Percentiles rank a stretch among this genome's conserved stretches.
Evolutionary conservation across 2,329 filamentous ascomycete species (phyloP).

Genomic region (Monilinia fructicola): DNA sequence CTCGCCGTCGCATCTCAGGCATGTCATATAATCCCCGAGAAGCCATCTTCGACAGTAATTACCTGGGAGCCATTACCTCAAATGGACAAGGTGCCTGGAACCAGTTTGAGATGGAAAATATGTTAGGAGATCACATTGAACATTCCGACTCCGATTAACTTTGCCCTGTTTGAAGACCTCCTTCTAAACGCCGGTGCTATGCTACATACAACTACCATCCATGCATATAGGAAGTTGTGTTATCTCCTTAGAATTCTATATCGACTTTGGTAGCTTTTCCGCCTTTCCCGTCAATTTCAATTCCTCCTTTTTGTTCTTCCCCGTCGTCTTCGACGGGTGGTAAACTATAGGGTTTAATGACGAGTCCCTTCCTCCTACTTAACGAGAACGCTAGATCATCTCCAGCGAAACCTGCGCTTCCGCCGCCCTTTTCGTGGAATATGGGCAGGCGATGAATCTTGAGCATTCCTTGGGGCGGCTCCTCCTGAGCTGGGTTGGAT

Average conservation of each 20-base stretch:
- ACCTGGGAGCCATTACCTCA: slow-evolving; percentile 38
- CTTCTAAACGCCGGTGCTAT: slow-evolving; percentile 19
- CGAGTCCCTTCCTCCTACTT: slow-evolving; percentile 74
- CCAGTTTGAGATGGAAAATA: slow-evolving; percentile 41
- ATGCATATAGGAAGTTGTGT: background rate
- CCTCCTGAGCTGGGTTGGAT: slow-evolving; percentile 59
- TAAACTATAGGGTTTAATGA: slow-evolving; percentile 84
- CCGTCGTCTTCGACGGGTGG: slow-evolving; percentile 74
- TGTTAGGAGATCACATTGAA: slow-evolving; percentile 38
- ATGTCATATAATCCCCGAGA: slow-evolving; percentile 35
- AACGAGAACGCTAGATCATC: slow-evolving; percentile 91
- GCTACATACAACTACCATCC: background rate
- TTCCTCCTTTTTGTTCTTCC: slow-evolving; percentile 34
- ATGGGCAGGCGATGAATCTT: slow-evolving; percentile 80
- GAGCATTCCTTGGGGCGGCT: slow-evolving; percentile 82
- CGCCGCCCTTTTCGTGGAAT: slow-evolving; percentile 84
- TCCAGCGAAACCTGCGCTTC: slow-evolving; percentile 65
- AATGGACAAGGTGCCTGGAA: slow-evolving; percentile 41
- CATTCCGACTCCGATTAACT: slow-evolving; percentile 21
- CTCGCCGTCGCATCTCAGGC: slow-evolving; percentile 34
- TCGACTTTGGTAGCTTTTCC: slow-evolving; percentile 39
- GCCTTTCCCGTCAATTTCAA: slow-evolving; percentile 36
- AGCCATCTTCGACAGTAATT: slow-evolving; percentile 39
- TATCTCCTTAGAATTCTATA: slow-evolving; percentile 38
- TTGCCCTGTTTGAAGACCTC: slow-evolving; percentile 12